phyloP scores from a whole-genome alignment of 2,329 filamentous ascomycete species.

The Madurella mycetomatis region DNA sequence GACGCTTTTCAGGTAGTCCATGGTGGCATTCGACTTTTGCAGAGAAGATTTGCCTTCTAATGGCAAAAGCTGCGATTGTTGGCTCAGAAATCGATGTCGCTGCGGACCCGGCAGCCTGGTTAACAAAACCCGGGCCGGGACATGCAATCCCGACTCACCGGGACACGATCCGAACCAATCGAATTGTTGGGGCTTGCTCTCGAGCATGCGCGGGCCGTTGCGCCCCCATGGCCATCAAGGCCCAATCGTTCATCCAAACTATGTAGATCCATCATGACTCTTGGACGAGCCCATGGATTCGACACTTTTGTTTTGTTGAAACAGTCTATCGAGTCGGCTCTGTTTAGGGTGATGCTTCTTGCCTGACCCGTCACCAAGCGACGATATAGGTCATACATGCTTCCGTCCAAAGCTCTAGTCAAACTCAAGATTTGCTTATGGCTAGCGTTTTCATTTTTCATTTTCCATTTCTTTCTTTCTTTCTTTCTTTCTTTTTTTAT shows the following conservation, averaged over 20 bases:
- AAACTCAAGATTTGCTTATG: no score
- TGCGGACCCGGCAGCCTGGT: neutral
- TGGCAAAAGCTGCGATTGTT: neutral
- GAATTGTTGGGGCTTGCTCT: neutral
- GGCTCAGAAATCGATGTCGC: neutral
- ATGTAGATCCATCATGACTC: neutral
- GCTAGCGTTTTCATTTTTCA: no score
- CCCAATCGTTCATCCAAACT: neutral
- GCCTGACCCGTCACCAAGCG: no score
- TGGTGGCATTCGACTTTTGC: neutral
- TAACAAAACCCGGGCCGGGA: neutral
- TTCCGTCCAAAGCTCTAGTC: no score
- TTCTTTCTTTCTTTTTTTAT: no score
- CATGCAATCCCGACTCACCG: neutral
- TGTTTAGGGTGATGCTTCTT: no score
- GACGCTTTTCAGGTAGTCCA: conserved; percentile 13
- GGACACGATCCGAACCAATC: neutral
- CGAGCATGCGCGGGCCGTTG: no score
- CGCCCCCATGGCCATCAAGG: no score
- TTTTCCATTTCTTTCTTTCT: no score
- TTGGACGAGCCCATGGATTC: conserved; percentile 3
- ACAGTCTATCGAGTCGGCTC: no score
- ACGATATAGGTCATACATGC: no score
- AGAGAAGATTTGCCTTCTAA: neutral
- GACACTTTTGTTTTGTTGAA: neutral